Base-by-base conservation (phyloP, 257 asterid species). In the Ilex asprella region DNA sequence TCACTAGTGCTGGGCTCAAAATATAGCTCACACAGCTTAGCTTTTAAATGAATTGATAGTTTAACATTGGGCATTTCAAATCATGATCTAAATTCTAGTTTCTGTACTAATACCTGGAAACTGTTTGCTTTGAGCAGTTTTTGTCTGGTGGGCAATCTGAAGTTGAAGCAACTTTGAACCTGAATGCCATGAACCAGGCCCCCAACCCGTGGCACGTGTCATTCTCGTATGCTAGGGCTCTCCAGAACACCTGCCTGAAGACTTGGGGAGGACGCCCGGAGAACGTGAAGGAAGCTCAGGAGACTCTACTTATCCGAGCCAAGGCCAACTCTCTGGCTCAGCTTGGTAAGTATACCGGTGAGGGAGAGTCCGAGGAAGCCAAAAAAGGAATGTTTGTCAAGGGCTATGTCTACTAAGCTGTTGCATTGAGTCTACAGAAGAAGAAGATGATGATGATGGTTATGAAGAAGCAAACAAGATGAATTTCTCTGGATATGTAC, bases 131-230 rank as follows among this genome's bases (percentile, higher is more conserved):
- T 47, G 55, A 14, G 30, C 67, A 32, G 71, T 71, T 71, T 14
- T 70, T 65, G 61, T 71, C 75, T 31, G 71, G 71, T 32, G 75
- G 75, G 13, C 71, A 71, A 60, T 71, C 75, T 21, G 60, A 71
- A 61, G 75, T 71, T 15, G 71, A 71, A 51, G 56, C 71, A 35
- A 65, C 71, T 9, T 55, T 60, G 39, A 71, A 71, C 67, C 65
- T 71, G 76, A 71, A 71, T 16, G 67, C 72, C 44, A 71, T 66
- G 53, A 71, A 71, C 71, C 64, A 71, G 35, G 53, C 68, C 46
- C 72, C 72, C 6, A 65, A 49, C 68, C 76, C 53, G 0, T 66
- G 68, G 53, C 76, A 61, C 14, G 61, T 71, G n/a, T 71, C 76
- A 3, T 71, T 71, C 64, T 65, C 76, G 10, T 65, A 61, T 1